Evolutionary conservation across 1,139 yeast genomes (phyloP).

Genomic region (Candida sanyaensis): DNA sequence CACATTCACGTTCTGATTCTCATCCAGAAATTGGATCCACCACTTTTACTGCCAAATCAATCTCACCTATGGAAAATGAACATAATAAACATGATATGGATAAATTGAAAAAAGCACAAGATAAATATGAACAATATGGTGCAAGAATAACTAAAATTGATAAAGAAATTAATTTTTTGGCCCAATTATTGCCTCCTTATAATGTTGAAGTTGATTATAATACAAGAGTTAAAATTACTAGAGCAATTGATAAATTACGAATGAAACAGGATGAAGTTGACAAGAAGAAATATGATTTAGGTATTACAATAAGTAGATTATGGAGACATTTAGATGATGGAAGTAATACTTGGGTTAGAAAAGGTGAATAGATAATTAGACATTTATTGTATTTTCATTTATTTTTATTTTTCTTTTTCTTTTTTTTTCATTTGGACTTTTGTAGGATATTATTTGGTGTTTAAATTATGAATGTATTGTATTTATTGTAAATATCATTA

Average conservation of each 20-base stretch:
- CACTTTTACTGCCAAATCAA: neutral
- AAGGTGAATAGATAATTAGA: constrained; percentile 8
- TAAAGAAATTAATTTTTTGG: constrained; percentile 43
- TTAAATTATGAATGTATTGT: too few species aligned
- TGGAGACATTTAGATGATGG: constrained; percentile 45
- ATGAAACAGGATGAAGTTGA: constrained; percentile 46
- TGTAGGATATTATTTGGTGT: too few species aligned
- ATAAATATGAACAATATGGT: constrained; percentile 38
- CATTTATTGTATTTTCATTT: too few species aligned
- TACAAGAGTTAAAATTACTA: constrained; percentile 42
- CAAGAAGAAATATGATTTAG: constrained; percentile 45
- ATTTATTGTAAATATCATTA: too few species aligned
- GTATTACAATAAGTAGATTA: constrained; percentile 45
- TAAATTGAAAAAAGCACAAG: constrained; percentile 24
- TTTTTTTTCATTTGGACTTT: too few species aligned
- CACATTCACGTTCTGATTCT: neutral
- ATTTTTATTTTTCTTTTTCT: too few species aligned
- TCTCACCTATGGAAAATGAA: neutral
- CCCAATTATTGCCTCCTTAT: constrained; percentile 45
- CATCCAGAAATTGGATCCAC: neutral
- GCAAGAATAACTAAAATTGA: constrained; percentile 37
- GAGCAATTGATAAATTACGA: constrained; percentile 44
- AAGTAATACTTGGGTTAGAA: constrained; percentile 47
- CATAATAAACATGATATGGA: constrained; percentile 8
- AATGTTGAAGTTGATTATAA: constrained; percentile 48